Base-by-base conservation (phyloP, 2,329 filamentous ascomycete species). In the Fusarium sp. region DNA sequence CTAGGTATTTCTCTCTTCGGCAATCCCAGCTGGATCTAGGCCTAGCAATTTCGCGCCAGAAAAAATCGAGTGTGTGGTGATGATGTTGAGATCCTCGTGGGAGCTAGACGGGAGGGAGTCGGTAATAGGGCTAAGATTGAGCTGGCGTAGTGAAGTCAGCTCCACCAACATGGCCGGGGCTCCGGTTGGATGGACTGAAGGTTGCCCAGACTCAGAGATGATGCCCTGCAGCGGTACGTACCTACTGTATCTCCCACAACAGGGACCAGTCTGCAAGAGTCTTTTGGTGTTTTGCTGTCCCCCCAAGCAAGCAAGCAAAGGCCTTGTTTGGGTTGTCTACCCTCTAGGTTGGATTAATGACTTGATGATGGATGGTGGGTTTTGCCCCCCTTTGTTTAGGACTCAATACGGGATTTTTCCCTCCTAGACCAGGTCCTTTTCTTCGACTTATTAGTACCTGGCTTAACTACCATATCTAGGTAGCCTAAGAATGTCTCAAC, bases 71-170 rank as follows among this genome's bases (percentile, higher is more conserved):
- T 73, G 73, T 65, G 72, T 54, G 64, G 57, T 69, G 65, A 69
- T 70, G 66, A 61, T 68, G 63, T 72, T 54, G 55, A 70, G 61
- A 71, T 70, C 55, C 59, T 73, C 62, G 59, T 70, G 69, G 53
- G 69, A 69, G 71, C 69, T 75, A n/a, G 71, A 71, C 62, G 68
- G 66, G 63, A 63, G 63, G 63, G 67, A 72, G 57, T 71, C 65
- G 69, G 72, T 58, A 74, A 68, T 75, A 75, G 72, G 73, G 73
- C 72, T 75, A 75, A 50, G 65, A 67, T 70, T 74, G 63, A 72
- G 67, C 67, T 71, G 72, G 71, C 68, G 65, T 70, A 60, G 44
- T 66, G 53, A 68, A 44, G 39, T 48, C 50, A 71, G 67, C 72
- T 74, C 72, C 72, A 74, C 72, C 59, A 70, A 68, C 68, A 39